Evolutionary conservation across 1,284 basidiomycete species (phyloP), one percentile per base, ranked within the genome.

Genomic region (Pholiota adiposa): DNA sequence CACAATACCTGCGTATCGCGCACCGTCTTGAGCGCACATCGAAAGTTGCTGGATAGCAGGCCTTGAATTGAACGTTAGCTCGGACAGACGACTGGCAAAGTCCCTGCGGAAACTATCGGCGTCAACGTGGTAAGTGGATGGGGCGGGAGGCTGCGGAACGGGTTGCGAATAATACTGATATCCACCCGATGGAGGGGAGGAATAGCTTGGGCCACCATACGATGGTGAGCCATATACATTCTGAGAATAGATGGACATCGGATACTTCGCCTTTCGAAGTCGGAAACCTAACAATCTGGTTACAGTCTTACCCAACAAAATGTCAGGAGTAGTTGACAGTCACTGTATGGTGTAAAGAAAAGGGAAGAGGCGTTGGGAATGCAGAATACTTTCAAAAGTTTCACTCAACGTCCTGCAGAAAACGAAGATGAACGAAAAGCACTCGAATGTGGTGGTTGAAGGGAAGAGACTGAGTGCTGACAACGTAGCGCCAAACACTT

Each of bases 21-120:
- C 80, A 72, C 92, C 89, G 62, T 97, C 92, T 79, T 95, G 92
- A 34, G 97, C 96, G 69, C 95, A 86, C 81, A 97, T 87, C 29
- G 97, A 98, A n/a, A 99, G 79, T 63, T 86, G 87, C 77, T 97
- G 96, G 69, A 99, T 99, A 66, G 98, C 90, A 14, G 95, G 93
- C 72, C 96, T 91, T 66, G 96, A 97, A 77, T 99, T 99, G 81
- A 97, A 89, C 43, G 90, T 96, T 63, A 99, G 88, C 67, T 92
- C 86, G 69, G 87, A 82, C 60, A 98, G 87, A 61, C 94, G 90
- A 51, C 80, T 75, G 64, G 85, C 76, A 76, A 91, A 95, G 75
- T 93, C 90, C 76, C 86, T 86, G 66, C 93, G 90, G 76, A 96
- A 96, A 34, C 84, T 82, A 70, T 83, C 83, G 33, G 93, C 85